Evolutionary conservation across 345 rosid species (phyloP), one percentile per base, ranked within the genome.

Genomic region (Erysimum cheiranthoides): DNA sequence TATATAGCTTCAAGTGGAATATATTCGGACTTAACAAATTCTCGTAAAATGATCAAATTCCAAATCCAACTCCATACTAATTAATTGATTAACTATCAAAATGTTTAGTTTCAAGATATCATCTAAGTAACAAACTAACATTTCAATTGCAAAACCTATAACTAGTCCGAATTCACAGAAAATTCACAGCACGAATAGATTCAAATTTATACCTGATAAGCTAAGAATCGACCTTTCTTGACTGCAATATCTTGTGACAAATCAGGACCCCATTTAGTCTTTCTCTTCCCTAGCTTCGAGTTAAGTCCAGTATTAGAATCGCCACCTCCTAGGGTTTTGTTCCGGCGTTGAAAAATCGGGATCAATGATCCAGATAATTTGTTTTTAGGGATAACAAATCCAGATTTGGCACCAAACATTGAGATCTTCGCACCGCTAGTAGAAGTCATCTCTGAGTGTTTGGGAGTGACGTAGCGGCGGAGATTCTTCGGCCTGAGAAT

Each of bases 331-430:
- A 68, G 59, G 68, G 82, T 83, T 70, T 87, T 56, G 0, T 30
- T 89, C 59, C 81, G 84, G 18, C 89, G 93, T 80, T 77, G 84
- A 43, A 81, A 85, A 49, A 84, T 80, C 2, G 98, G 96, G 66
- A 92, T 85, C 73, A 95, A 36, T 4, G 98, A 92, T 51, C 99
- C 98, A 0, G 96, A 89, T 38, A 92, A 79, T 51, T 92, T 95
- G 76, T 92, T 95, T 74, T 90, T 95, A 11, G 99, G 98, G 62
- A 95, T 95, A 57, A 95, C 91, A 68, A 92, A 95, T 38, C 98
- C 97, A 13, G 93, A 81, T 71, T 89, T 95, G 17, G 89, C 78
- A 31, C 87, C 91, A 70, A 92, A 95, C 78, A 85, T 84, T 27
- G 98, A 88, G 70, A 83, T 85, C 85, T 86, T 95, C 6, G 88